These are phyloP conservation scores for Malus sylvestris DNA, from an alignment of 306 rosid species.

Conservation along the genomic window DNA sequence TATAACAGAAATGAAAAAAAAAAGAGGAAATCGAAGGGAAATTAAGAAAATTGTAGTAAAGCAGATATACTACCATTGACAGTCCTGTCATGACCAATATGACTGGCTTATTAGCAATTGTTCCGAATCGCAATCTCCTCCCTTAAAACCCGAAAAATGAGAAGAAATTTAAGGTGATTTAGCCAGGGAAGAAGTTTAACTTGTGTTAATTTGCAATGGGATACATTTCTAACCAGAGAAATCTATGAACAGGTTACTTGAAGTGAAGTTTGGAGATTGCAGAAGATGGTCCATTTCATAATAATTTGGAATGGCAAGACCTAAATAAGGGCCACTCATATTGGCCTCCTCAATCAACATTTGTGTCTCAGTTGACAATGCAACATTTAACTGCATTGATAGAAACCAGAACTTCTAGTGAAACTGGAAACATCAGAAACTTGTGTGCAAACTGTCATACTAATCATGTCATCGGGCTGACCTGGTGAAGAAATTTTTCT, in stretches of 20 bases:
- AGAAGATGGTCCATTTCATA: conserved; percentile 50
- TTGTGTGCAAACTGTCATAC: no score
- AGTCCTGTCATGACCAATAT: conserved; percentile 35
- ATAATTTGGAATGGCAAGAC: conserved; percentile 43
- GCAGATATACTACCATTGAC: conserved; percentile 18
- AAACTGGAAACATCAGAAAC: no score
- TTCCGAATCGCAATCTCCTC: conserved; percentile 34
- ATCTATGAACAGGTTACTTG: conserved; percentile 26
- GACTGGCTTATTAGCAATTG: conserved; percentile 18
- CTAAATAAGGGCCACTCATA: conserved; percentile 43
- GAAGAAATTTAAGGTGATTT: neutral
- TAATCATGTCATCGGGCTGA: no score
- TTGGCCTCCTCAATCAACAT: conserved; percentile 24
- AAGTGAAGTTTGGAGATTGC: conserved; percentile 27
- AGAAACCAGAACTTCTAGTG: no score
- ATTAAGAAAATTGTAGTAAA: neutral
- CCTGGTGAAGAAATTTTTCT: no score
- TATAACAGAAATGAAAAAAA: neutral
- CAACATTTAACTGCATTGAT: conserved; percentile 23
- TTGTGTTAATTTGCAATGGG: no score
- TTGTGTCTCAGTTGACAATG: conserved; percentile 15
- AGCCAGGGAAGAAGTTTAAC: neutral
- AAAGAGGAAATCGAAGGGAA: neutral
- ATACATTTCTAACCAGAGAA: conserved; percentile 26
- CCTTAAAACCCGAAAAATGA: conserved; percentile 5